These are phyloP conservation scores for Emergomyces africanus DNA, from an alignment of 2,329 filamentous ascomycete genomes.

Conservation along the genomic window DNA sequence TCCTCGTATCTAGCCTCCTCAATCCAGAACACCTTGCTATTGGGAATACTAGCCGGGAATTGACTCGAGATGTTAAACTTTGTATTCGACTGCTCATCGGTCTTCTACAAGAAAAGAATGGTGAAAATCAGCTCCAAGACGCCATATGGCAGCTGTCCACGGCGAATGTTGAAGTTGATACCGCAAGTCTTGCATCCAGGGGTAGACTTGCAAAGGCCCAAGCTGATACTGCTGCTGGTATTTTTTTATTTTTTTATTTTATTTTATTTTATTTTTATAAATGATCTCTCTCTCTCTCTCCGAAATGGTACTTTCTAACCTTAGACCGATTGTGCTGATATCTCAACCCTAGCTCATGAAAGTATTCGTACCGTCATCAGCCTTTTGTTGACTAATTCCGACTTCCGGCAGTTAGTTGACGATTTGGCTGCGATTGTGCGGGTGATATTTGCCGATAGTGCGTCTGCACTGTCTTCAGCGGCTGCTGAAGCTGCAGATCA, in stretches of 20 bases:
- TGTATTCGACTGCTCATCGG: slow-evolving; percentile 71
- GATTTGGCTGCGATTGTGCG: slow-evolving; percentile 68
- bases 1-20: slow-evolving; percentile 65
- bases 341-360: slow-evolving; percentile 48
- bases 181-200: slow-evolving; percentile 48
- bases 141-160: slow-evolving; percentile 75
- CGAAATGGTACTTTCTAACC: neutral
- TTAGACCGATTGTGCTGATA: slow-evolving; percentile 9
- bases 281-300: slow-evolving; percentile 2
- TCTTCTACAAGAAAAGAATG: slow-evolving; percentile 72
- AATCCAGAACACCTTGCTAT: slow-evolving; percentile 62
- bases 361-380: slow-evolving; percentile 74
- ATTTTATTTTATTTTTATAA: too few species aligned
- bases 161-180: slow-evolving; percentile 57
- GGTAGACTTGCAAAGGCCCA: slow-evolving; percentile 51
- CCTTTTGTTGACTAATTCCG: slow-evolving; percentile 76
- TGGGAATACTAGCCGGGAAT: slow-evolving; percentile 60
- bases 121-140: slow-evolving; percentile 74
- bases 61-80: slow-evolving; percentile 58
- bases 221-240: slow-evolving; percentile 60
- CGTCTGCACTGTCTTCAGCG: slow-evolving; percentile 61
- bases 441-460: slow-evolving; percentile 78
- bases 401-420: slow-evolving; percentile 75
- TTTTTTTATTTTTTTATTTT: too few species aligned
- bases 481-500: slow-evolving; percentile 62